phyloP scores from a whole-genome alignment of 306 rosid genomes.

The Rubus idaeus region DNA sequence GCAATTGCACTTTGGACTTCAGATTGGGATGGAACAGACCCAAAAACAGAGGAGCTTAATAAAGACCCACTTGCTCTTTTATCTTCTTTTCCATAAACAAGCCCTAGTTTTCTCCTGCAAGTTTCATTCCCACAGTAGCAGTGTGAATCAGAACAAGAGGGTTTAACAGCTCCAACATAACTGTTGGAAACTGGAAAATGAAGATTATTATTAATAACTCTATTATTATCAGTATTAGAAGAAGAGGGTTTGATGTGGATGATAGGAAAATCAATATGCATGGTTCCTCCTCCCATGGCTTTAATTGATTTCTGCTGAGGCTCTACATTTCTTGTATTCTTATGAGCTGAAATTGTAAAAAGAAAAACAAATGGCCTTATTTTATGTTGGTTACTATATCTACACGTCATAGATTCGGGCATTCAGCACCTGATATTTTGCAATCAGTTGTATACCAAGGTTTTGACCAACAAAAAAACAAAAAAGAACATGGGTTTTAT shows the following conservation, averaged over 20 bases:
- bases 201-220: neutral
- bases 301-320: neutral
- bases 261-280: constrained; percentile 18
- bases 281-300: constrained; percentile 55
- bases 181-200: constrained; percentile 29
- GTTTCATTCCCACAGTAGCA: constrained; percentile 24
- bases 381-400: neutral
- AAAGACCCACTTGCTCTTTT: constrained; percentile 14
- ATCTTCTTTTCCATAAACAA: constrained; percentile 18
- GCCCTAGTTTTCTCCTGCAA: constrained; percentile 15
- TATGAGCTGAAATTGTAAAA: neutral
- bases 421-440: neutral
- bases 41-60: constrained; percentile 35
- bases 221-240: neutral
- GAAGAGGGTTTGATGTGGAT: constrained; percentile 24
- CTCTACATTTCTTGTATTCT: neutral
- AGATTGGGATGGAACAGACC: constrained; percentile 46
- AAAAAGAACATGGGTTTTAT: neutral
- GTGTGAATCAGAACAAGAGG: constrained; percentile 23
- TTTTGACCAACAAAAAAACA: neutral
- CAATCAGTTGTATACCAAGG: neutral
- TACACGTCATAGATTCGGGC: neutral
- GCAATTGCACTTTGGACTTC: constrained; percentile 58
- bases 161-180: constrained; percentile 1
- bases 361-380: neutral